Percentiles rank a stretch among this genome's conserved stretches.
Conservation (phyloP, 164 flowering plant genomes). For the Nymphaea thermarum region DNA sequence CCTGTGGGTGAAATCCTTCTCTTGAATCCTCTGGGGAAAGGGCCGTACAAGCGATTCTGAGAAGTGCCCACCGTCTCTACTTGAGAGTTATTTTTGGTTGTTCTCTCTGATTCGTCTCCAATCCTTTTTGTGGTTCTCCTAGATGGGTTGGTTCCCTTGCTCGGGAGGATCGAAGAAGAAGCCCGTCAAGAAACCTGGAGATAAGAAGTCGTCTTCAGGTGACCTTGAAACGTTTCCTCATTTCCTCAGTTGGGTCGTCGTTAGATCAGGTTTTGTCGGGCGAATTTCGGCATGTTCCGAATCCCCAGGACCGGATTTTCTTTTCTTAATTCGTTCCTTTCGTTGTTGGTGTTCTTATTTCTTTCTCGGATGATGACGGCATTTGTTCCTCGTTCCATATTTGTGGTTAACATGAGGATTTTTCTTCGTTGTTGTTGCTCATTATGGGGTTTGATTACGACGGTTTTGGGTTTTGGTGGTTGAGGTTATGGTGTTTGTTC, state of each 20-base stretch:
- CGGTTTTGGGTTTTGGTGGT: neutral
- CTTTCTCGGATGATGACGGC: neutral
- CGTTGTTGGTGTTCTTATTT: neutral
- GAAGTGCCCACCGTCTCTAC: neutral
- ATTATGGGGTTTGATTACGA: neutral
- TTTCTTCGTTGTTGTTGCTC: too few relatives aligned
- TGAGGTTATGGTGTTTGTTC: neutral
- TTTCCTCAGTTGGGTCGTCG: neutral
- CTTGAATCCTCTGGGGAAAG: neutral
- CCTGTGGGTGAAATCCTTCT: neutral
- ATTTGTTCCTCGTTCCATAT: neutral
- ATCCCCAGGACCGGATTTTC: too few relatives aligned
- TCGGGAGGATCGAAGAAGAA: slow-evolving; percentile 41
- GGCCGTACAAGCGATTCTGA: neutral
- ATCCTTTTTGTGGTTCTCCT: neutral
- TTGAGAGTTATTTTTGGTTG: neutral
- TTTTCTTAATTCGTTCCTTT: slow-evolving; percentile 2
- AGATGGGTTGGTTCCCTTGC: slow-evolving; percentile 62
- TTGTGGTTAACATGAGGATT: neutral
- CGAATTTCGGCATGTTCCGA: neutral
- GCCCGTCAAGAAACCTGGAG: slow-evolving; percentile 19
- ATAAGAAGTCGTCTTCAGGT: slow-evolving; percentile 36
- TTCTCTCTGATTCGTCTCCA: neutral
- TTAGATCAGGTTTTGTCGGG: neutral
- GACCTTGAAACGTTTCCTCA: neutral